These are phyloP conservation scores for Novymonas esmeraldas DNA, from an alignment of 208 protist species.

Conservation along the genomic window DNA sequence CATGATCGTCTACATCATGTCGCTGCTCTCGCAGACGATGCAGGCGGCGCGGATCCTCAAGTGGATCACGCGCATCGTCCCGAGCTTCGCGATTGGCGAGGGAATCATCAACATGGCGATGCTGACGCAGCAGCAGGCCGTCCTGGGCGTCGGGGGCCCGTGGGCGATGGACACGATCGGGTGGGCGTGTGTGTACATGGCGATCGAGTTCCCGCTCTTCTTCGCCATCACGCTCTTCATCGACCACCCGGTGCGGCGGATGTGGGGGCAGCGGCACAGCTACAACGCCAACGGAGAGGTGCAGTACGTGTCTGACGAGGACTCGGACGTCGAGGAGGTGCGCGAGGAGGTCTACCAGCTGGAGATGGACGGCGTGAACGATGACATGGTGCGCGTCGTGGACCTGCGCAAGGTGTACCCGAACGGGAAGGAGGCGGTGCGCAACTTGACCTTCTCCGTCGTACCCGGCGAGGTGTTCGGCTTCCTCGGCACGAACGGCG, in stretches of 20 bases:
- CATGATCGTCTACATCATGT: slow-evolving; percentile 52
- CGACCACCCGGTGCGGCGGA: slow-evolving; percentile 41
- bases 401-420: slow-evolving; percentile 54
- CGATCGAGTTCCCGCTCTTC: slow-evolving; percentile 43
- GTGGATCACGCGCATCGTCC: slow-evolving; percentile 54
- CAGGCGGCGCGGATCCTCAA: slow-evolving; percentile 21
- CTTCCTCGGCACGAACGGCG: slow-evolving; percentile 91
- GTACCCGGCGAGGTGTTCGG: slow-evolving; percentile 81
- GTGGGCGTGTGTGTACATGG: slow-evolving; percentile 53
- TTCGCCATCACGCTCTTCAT: slow-evolving; percentile 37
- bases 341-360: slow-evolving; percentile 38
- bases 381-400: slow-evolving; percentile 56
- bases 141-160: slow-evolving; percentile 10
- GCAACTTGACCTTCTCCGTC: slow-evolving; percentile 78
- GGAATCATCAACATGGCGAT: slow-evolving; percentile 58
- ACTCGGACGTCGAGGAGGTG: slow-evolving; percentile 51
- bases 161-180: slow-evolving; percentile 38
- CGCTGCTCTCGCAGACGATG: slow-evolving; percentile 32
- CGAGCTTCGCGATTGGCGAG: slow-evolving; percentile 60
- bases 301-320: slow-evolving; percentile 34
- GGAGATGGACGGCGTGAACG: slow-evolving; percentile 26
- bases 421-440: slow-evolving; percentile 62
- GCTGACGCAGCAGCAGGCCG: slow-evolving; percentile 26
- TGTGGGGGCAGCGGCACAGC: slow-evolving; percentile 18
- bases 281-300: slow-evolving; percentile 26